These are phyloP conservation scores for Trichoderma sp. DNA, from an alignment of 2,329 filamentous ascomycete species.

Conservation along the genomic window DNA sequence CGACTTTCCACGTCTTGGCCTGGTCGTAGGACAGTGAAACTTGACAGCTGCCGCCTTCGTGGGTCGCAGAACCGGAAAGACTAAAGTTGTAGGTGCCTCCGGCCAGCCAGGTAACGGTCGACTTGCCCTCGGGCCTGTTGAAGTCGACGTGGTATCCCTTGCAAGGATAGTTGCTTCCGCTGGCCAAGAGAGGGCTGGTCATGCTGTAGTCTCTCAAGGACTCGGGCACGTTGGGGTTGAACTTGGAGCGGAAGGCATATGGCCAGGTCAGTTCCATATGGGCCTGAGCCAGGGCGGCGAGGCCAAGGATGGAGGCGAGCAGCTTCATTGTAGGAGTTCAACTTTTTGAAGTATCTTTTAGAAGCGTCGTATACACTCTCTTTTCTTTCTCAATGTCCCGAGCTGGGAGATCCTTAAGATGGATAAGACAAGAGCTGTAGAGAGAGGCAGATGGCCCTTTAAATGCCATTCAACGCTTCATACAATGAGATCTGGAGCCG, in stretches of 20 bases:
- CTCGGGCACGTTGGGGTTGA: constrained; percentile 51
- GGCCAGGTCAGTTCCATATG: constrained; percentile 57
- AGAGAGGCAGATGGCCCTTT: background rate
- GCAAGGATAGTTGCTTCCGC: constrained; percentile 70
- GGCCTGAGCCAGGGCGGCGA: constrained; percentile 32
- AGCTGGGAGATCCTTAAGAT: background rate
- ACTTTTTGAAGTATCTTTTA: background rate
- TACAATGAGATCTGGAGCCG: background rate
- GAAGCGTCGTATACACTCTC: background rate
- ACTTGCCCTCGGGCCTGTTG: constrained; percentile 49
- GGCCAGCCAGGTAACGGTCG: constrained; percentile 61
- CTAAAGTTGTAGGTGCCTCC: constrained; percentile 65
- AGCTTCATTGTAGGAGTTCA: constrained; percentile 19
- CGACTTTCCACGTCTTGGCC: constrained; percentile 69
- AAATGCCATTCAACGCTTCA: background rate
- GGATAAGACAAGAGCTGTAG: background rate
- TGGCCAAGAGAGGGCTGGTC: constrained; percentile 62
- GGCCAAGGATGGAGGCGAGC: constrained; percentile 18
- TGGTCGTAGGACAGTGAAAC: constrained; percentile 72
- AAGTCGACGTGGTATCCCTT: constrained; percentile 59
- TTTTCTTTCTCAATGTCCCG: background rate
- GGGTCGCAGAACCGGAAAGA: constrained; percentile 61
- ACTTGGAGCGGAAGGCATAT: constrained; percentile 52
- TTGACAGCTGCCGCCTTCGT: constrained; percentile 75
- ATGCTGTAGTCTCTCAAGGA: constrained; percentile 67